phyloP scores from a whole-genome alignment of 164 flowering plant species.

The Vitis rotundifolia region DNA sequence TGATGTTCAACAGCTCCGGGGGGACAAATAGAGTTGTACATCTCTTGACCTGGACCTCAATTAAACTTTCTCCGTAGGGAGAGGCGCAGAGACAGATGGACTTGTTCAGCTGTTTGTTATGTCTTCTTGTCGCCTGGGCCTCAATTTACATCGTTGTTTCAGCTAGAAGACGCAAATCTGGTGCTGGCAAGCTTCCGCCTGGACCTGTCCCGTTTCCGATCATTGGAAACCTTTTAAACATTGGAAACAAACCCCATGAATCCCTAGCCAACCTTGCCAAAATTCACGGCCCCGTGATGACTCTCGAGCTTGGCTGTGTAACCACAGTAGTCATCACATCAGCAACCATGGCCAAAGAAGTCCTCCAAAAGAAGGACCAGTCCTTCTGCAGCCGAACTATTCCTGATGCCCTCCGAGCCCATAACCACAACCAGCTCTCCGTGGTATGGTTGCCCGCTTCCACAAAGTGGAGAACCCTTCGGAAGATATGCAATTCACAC shows the following conservation, averaged over 20 bases:
- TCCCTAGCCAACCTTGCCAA: conserved; percentile 10
- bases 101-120: no score
- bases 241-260: conserved; percentile 13
- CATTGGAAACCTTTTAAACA: conserved; percentile 21
- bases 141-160: no score
- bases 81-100: conserved; percentile 4
- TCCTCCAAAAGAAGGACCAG: conserved; percentile 34
- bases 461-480: conserved; percentile 24
- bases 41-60: no score
- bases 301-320: conserved; percentile 24
- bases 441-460: conserved; percentile 23
- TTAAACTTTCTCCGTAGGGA: no score
- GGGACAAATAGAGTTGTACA: no score
- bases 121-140: no score
- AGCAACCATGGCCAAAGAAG: conserved; percentile 24
- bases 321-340: conserved; percentile 31
- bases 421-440: conserved; percentile 8
- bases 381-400: conserved; percentile 21
- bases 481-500: conserved; percentile 27
- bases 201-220: conserved; percentile 19
- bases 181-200: conserved; percentile 14
- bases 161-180: no score
- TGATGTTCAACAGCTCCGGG: no score
- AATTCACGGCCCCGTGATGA: conserved; percentile 29
- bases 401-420: conserved; percentile 17